Percentiles rank a stretch among this genome's conserved stretches.
phyloP scores from a whole-genome alignment of 768 basidiomycete genomes.

The Amanita brunnescens region DNA sequence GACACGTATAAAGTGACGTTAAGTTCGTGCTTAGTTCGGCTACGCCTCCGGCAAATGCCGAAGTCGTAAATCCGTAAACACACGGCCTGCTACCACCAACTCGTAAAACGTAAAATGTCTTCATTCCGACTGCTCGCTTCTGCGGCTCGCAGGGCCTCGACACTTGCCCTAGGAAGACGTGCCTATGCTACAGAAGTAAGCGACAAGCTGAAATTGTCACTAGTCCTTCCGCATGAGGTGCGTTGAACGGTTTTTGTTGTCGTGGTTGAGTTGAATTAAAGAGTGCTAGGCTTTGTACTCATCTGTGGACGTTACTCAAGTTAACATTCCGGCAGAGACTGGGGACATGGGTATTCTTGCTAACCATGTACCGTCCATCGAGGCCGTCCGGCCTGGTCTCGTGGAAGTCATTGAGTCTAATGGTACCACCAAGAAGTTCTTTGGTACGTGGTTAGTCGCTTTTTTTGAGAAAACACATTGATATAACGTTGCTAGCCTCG shows the following conservation, averaged over 20 bases:
- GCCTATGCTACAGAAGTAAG: constrained; percentile 81
- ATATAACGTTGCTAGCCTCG: constrained; percentile 51
- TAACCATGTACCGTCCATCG: constrained; percentile 97
- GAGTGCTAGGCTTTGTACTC: constrained; percentile 73
- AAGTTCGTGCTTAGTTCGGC: no score
- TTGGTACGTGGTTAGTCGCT: constrained; percentile 54
- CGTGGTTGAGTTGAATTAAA: background rate
- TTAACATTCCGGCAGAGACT: constrained; percentile 87
- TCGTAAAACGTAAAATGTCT: constrained; percentile 51
- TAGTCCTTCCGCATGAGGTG: constrained; percentile 95
- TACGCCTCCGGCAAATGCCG: constrained; percentile 6
- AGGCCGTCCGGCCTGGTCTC: constrained; percentile 88
- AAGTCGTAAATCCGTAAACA: constrained; percentile 29
- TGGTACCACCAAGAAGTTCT: constrained; percentile 86
- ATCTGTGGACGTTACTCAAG: constrained; percentile 88
- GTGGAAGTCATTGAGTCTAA: constrained; percentile 87
- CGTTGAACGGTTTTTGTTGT: constrained; percentile 17
- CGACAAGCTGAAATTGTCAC: constrained; percentile 87
- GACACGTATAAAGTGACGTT: no score
- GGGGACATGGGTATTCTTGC: constrained; percentile 99
- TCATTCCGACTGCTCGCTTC: constrained; percentile 63
- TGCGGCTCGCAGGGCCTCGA: constrained; percentile 51
- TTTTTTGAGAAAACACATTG: background rate
- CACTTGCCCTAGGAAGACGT: constrained; percentile 50
- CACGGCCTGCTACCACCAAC: constrained; percentile 23